A percentile compares a stretch with the other conserved stretches of the same genome.
phyloP scores from a whole-genome alignment of 352 stramenopile species.

The Lagenidium sp. region DNA sequence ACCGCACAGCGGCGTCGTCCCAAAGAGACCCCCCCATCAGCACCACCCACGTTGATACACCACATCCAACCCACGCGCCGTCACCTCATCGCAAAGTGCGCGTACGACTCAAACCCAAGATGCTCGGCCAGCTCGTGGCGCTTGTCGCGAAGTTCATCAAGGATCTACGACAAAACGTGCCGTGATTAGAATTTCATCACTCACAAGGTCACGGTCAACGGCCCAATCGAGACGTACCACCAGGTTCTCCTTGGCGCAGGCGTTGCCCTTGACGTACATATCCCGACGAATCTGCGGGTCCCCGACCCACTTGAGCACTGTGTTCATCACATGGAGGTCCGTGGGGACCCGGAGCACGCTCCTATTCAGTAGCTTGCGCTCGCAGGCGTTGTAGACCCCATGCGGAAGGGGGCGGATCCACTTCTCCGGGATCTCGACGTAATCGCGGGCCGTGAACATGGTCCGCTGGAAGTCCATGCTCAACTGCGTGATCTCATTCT shows the following conservation, averaged over 20 bases:
- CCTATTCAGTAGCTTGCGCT: slow-evolving; percentile 57
- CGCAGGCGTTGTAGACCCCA: slow-evolving; percentile 40
- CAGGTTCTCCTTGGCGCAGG: slow-evolving; percentile 68
- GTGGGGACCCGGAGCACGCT: slow-evolving; percentile 62
- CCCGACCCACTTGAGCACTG: slow-evolving; percentile 87
- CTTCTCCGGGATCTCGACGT: slow-evolving; percentile 28
- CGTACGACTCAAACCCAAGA: slow-evolving; percentile 88
- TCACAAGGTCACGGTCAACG: not conserved
- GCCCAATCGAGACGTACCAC: slow-evolving; percentile 13
- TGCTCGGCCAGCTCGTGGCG: slow-evolving; percentile 84
- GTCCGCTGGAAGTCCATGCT: slow-evolving; percentile 88
- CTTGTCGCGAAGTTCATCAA: slow-evolving; percentile 83
- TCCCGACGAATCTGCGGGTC: slow-evolving; percentile 71
- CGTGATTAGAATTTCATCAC: not conserved
- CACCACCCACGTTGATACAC: no score
- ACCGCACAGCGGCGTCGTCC: not conserved
- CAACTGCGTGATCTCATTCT: slow-evolving; percentile 82
- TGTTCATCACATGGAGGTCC: slow-evolving; percentile 86
- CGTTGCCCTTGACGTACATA: slow-evolving; percentile 87
- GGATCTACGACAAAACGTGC: slow-evolving; percentile 21
- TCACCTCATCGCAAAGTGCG: slow-evolving; percentile 88
- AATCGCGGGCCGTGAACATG: slow-evolving; percentile 56
- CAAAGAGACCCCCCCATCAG: no score
- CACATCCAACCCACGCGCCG: slow-evolving; percentile 2
- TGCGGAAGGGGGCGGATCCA: slow-evolving; percentile 37